Evolutionary conservation across 306 rosid species (phyloP).

Genomic region (Nissolia schottii): DNA sequence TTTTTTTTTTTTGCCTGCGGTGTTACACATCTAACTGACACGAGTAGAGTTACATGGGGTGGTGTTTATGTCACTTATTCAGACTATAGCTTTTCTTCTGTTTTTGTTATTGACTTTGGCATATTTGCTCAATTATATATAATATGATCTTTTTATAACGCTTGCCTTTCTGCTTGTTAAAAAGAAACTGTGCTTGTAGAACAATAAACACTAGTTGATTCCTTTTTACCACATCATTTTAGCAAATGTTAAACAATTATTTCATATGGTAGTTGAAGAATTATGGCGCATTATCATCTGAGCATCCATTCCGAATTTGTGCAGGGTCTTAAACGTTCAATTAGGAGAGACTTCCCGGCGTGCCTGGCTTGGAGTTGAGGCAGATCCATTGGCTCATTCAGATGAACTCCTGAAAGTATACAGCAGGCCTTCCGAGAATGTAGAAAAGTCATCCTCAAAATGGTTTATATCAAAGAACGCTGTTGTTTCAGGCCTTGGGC

Average conservation of each 20-base stretch:
- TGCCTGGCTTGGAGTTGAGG: slow-evolving; percentile 98
- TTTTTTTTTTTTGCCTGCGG: slow-evolving; percentile 12
- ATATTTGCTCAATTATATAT: neutral
- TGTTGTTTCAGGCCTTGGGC: slow-evolving; percentile 93
- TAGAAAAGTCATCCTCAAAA: slow-evolving; percentile 55
- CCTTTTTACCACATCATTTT: neutral
- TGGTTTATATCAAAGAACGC: slow-evolving; percentile 97
- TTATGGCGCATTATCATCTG: neutral
- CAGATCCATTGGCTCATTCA: slow-evolving; percentile 79
- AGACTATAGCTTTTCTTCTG: neutral
- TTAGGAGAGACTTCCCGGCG: slow-evolving; percentile 88
- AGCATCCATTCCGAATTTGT: slow-evolving; percentile 11
- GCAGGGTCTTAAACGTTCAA: slow-evolving; percentile 80
- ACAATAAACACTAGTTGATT: neutral
- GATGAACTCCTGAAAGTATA: slow-evolving; percentile 75
- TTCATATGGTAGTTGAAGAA: neutral
- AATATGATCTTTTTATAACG: neutral
- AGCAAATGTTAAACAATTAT: neutral
- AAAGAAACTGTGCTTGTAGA: neutral
- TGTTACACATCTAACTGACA: neutral
- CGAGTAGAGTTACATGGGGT: neutral
- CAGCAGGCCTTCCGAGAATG: slow-evolving; percentile 66
- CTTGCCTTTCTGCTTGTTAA: neutral
- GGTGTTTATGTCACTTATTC: neutral
- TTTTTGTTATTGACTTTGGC: neutral